phyloP scores from a whole-genome alignment of 2,329 filamentous ascomycete genomes.

The Colletotrichum cereale region DNA sequence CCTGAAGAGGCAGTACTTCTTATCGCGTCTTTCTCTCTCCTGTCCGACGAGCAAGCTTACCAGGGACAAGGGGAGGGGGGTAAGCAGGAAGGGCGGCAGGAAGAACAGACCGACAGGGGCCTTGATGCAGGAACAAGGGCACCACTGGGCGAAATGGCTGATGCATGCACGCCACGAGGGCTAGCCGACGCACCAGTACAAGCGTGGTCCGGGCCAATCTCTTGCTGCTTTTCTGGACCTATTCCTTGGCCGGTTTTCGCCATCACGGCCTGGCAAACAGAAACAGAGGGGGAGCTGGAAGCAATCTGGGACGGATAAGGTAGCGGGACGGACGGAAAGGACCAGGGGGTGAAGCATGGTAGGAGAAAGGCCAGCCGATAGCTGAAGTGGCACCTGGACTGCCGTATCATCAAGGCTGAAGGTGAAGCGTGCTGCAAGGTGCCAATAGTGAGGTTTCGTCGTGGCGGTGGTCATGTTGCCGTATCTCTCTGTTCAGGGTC shows the following conservation, averaged over 20 bases:
- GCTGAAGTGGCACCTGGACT: slow-evolving; percentile 8
- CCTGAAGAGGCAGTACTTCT: slow-evolving; percentile 34
- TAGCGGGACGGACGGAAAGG: slow-evolving; percentile 18
- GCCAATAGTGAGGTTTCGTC: slow-evolving; percentile 35
- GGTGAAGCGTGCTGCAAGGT: slow-evolving; percentile 24
- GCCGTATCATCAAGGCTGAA: slow-evolving; percentile 25
- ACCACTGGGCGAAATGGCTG: slow-evolving; percentile 22
- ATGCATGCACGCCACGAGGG: slow-evolving; percentile 36
- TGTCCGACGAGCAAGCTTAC: background rate
- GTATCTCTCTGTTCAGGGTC: background rate
- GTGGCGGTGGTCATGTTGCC: background rate
- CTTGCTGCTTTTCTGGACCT: slow-evolving; percentile 36
- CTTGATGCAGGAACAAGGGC: slow-evolving; percentile 40
- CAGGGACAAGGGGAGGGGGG: slow-evolving; percentile 25
- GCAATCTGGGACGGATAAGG: slow-evolving; percentile 21
- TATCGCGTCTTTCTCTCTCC: slow-evolving; percentile 23
- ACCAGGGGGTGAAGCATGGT: slow-evolving; percentile 4
- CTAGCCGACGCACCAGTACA: slow-evolving; percentile 15
- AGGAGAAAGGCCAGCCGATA: slow-evolving; percentile 1
- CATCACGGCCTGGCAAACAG: background rate
- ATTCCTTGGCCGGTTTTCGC: background rate
- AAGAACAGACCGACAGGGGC: slow-evolving; percentile 16
- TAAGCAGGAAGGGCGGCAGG: background rate
- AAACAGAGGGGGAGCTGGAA: slow-evolving; percentile 19
- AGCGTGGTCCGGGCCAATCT: slow-evolving; percentile 31